A percentile compares a stretch with the other conserved stretches of the same genome.
Evolutionary conservation across 768 basidiomycete genomes (phyloP).

Genomic region (Favolaschia claudopus): DNA sequence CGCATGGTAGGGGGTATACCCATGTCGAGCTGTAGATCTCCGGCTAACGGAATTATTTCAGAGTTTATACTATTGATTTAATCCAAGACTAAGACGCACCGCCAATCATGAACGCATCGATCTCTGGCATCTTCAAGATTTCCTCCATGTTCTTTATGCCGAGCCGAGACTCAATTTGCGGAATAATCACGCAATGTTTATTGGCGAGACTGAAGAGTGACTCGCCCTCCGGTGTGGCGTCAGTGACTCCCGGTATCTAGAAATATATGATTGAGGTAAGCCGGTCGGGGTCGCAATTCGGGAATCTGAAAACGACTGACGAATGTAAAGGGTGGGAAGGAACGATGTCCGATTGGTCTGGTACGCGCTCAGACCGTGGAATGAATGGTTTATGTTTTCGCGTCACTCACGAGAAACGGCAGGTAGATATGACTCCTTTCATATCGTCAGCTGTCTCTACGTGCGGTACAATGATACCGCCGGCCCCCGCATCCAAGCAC

Average conservation of each 20-base stretch:
- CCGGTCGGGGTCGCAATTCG: no score
- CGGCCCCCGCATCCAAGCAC: constrained; percentile 1
- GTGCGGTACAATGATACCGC: not conserved
- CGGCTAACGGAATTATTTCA: not conserved
- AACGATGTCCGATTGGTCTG: not conserved
- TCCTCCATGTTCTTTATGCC: not conserved
- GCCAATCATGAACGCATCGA: not conserved
- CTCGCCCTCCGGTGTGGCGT: not conserved
- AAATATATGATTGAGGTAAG: no score
- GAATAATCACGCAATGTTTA: constrained; percentile 1
- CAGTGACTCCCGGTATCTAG: no score
- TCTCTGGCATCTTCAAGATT: not conserved
- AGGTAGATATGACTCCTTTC: not conserved
- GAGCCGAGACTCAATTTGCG: not conserved
- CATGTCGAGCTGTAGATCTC: constrained; percentile 11
- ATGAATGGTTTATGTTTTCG: not conserved
- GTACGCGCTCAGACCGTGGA: not conserved
- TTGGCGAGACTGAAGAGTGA: not conserved
- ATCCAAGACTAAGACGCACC: not conserved
- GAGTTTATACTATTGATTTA: not conserved
- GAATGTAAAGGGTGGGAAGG: constrained; percentile 3
- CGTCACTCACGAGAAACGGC: constrained; percentile 2
- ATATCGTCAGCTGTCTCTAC: not conserved
- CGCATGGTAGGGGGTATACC: not conserved
- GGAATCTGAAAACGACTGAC: no score